Base-by-base conservation (phyloP, 768 basidiomycete species). In the Suillus occidentalis region DNA sequence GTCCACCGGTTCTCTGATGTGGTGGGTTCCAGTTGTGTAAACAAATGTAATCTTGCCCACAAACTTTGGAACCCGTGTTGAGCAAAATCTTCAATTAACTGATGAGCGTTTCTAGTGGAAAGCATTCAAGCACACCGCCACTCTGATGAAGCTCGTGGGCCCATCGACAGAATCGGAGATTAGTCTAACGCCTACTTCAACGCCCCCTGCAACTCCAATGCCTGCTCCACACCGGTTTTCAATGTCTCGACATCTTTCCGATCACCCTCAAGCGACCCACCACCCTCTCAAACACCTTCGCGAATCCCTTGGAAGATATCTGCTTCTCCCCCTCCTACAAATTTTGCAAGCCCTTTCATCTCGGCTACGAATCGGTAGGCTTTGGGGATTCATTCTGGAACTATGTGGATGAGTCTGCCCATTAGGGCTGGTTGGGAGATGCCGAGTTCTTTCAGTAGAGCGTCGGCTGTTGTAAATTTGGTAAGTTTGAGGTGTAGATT, bases 321-420 rank as follows among this genome's bases (percentile, higher is more conserved):
- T 13, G 75, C 80, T 65, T 80, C 79, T 0, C 73, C 79, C 6
- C 72, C 76, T 31, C 79, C 80, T 10, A 86, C 83, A 71, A 86
- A 86, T 3, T 72, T 76, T 6, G 83, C 80, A 37, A 87, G 85
- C 71, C 87, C 87, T 60, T 84, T 75, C 86, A 86, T 87, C 74
- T 87, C 85, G 49, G 80, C 82, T 16, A 83, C 81, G 82, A 80
- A 87, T 59, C 86, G 78, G 68, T 87, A 85, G 2, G 85, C 84
- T 68, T 87, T 87, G 34, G 84, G 84, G 14, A 86, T 75, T 82
- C 85, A 84, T 58, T 78, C 72, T 12, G 84, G 81, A 25, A 85
- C 70, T 12, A 72, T 68, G 22, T 69, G 65, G 13, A 73, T 75
- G 53, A 83, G 77, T 34, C 83, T 77, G 65, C 77, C 66, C 28